These are phyloP conservation scores for Fusarium hostae DNA, from an alignment of 2,329 filamentous ascomycete genomes.

Conservation along the genomic window DNA sequence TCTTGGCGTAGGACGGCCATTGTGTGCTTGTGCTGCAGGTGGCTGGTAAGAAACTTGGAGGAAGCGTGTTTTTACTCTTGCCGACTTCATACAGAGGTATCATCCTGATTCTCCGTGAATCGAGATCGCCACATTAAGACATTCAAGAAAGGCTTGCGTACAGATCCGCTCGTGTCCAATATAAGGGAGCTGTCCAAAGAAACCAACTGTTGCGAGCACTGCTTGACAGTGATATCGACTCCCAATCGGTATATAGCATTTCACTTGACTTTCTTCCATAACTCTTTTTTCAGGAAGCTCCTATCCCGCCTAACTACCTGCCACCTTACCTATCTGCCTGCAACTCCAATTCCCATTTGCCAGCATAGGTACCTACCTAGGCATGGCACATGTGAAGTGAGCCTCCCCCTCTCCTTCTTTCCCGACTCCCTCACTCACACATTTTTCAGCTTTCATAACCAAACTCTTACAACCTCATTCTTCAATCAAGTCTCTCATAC, in stretches of 20 bases:
- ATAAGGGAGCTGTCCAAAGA: background rate
- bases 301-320: background rate
- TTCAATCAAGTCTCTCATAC: background rate
- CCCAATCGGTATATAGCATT: background rate
- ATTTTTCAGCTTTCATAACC: background rate
- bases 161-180: background rate
- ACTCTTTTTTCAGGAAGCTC: background rate
- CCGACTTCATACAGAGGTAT: background rate
- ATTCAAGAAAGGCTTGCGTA: background rate
- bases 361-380: background rate
- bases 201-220: conserved; percentile 3
- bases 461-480: background rate
- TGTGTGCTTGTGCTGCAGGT: conserved; percentile 25
- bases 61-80: background rate
- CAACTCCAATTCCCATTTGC: background rate
- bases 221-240: conserved; percentile 1
- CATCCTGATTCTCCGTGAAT: background rate
- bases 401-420: background rate
- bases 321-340: background rate
- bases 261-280: background rate
- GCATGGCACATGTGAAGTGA: background rate
- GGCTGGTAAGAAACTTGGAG: background rate
- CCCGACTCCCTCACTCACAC: background rate
- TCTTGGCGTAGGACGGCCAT: conserved; percentile 32
- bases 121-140: background rate